Base-by-base conservation (phyloP, 2,329 filamentous ascomycete genomes). In the Trichoderma brevicompactum region DNA sequence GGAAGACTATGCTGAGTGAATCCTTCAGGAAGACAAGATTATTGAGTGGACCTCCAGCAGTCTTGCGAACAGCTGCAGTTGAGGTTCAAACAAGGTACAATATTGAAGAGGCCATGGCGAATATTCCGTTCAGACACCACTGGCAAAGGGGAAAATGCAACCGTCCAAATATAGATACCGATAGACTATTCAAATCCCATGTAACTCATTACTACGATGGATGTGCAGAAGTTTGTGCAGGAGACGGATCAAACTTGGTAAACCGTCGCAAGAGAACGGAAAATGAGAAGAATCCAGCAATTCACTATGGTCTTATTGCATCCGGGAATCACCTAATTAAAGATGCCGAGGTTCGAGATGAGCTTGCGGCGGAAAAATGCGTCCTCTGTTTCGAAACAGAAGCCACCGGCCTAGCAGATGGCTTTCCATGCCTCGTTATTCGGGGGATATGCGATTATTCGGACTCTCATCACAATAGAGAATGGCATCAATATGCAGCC, bases 401-500 rank as follows among this genome's bases (percentile, higher is more conserved):
- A 38, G 56, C 56, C 7, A 40, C 56, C 8, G 56, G 56, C 2
- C 40, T 60, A n/a, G 48, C 48, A 40, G 17, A 60, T 19, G 10
- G 28, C 17, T 49, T 60, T 28, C 56, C 41, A 9, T 60, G 56
- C 34, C 43, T 60, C 5, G 41, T 49, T 15, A 36, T 60, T 15
- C 56, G 56, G 4, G 56, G 56, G 17, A 60, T 60, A 19, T 60
- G 56, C 17, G 56, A 60, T 40, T 60, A 60, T 32, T 46, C 56
- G 1, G 56, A 60, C 46, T 60, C 56, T 1, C 56, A 60, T 40
- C 46, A 60, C 17, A 13, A 23, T 7, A 49, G 48, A n/a, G 17
- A 49, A 34, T 60, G 56, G 56, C 56, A 60, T 46, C 17, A 17
- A 36, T 60, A 60, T 23, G 56, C 56, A 12, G 40, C 56, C 13